Evolutionary conservation across 257 asterid species (phyloP).

Genomic region (Buddleja alternifolia): DNA sequence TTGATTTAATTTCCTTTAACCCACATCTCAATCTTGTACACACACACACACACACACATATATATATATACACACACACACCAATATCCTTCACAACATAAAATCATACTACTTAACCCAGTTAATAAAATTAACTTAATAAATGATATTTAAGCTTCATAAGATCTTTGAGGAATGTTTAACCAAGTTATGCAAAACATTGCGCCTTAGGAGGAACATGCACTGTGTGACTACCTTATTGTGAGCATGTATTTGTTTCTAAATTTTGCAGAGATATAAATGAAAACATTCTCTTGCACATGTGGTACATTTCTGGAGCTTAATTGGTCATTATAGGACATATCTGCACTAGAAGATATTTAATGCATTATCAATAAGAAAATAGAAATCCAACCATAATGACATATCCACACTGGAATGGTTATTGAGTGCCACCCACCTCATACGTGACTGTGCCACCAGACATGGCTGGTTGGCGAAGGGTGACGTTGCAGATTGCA

Average conservation of each 20-base stretch:
- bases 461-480: slow-evolving; percentile 71
- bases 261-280: background rate
- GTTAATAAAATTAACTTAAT: too few relatives aligned
- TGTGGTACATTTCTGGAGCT: slow-evolving; percentile 3
- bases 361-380: background rate
- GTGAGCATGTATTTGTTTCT: background rate
- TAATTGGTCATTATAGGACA: slow-evolving; percentile 6
- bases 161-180: too few relatives aligned
- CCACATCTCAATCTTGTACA: too few relatives aligned
- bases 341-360: background rate
- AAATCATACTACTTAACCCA: too few relatives aligned
- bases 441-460: slow-evolving; percentile 84
- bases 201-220: background rate
- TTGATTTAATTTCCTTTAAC: too few relatives aligned
- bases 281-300: background rate
- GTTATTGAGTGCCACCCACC: slow-evolving; percentile 46
- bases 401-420: slow-evolving; percentile 7
- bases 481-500: slow-evolving; percentile 75
- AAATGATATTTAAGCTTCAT: too few relatives aligned
- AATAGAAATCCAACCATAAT: background rate
- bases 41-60: too few relatives aligned
- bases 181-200: slow-evolving; percentile 5
- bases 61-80: too few relatives aligned
- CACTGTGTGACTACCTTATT: background rate
- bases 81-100: too few relatives aligned